These are phyloP conservation scores for Tulasnella sp. DNA, from an alignment of 768 basidiomycete genomes.

Conservation along the genomic window DNA sequence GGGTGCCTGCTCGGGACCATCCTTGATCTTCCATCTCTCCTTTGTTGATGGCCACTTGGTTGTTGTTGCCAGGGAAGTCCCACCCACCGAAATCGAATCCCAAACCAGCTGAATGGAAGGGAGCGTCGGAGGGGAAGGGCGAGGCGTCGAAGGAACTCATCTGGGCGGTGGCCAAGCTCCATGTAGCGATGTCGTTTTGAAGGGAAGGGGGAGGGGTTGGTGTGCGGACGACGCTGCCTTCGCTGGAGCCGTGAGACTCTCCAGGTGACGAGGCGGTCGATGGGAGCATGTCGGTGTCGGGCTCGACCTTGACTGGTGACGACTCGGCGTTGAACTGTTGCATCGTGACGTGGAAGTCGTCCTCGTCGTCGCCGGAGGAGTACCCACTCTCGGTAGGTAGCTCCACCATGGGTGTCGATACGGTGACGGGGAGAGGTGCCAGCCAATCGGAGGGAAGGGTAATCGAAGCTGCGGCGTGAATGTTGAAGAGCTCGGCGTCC, in stretches of 20 bases:
- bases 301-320: conserved; percentile 23
- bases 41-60: conserved; percentile 1
- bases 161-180: not conserved
- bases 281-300: conserved; percentile 3
- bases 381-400: not conserved
- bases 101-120: conserved; percentile 19
- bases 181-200: conserved; percentile 11
- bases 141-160: not conserved
- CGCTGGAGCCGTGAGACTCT: conserved; percentile 18
- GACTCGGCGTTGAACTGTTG: conserved; percentile 18
- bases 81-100: conserved; percentile 9
- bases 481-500: conserved; percentile 4
- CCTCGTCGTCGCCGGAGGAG: conserved; percentile 26
- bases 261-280: conserved; percentile 11
- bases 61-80: not conserved
- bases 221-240: conserved; percentile 21
- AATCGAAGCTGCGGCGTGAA: not conserved
- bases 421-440: not conserved
- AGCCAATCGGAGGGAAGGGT: not conserved
- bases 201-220: conserved; percentile 21
- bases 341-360: conserved; percentile 30
- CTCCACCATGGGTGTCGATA: not conserved
- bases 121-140: not conserved
- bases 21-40: conserved; percentile 20
- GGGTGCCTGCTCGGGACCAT: conserved; percentile 16